These are phyloP conservation scores for Aspergillus tubingensis DNA, from an alignment of 2,329 filamentous ascomycete species.

Conservation along the genomic window DNA sequence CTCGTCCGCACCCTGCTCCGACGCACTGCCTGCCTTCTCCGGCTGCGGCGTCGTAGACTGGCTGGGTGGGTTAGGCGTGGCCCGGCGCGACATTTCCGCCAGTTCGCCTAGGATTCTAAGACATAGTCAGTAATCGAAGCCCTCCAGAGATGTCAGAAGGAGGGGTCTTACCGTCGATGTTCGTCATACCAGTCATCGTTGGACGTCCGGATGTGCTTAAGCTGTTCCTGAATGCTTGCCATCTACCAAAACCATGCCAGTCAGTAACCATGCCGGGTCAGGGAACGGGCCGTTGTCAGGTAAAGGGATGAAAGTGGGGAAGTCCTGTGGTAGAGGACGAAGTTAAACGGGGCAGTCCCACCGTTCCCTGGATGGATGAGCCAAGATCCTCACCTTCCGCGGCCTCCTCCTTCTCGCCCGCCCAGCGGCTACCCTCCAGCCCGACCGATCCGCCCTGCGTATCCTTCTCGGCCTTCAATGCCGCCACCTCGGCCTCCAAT, in stretches of 20 bases:
- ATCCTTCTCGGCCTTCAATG: conserved; percentile 37
- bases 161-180: conserved; percentile 40
- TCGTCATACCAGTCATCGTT: conserved; percentile 50
- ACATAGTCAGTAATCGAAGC: neutral
- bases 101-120: conserved; percentile 43
- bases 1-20: conserved; percentile 15
- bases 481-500: conserved; percentile 41
- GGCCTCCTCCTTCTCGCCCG: conserved; percentile 37
- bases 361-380: conserved; percentile 51
- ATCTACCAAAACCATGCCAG: conserved; percentile 37
- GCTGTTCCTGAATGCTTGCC: conserved; percentile 51
- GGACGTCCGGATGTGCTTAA: conserved; percentile 48
- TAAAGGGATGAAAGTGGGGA: conserved; percentile 34
- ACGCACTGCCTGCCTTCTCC: conserved; percentile 20
- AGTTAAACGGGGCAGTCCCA: conserved; percentile 45
- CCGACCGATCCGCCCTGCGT: conserved; percentile 34
- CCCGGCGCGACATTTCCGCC: conserved; percentile 35
- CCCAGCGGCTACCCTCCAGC: conserved; percentile 47
- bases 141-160: neutral
- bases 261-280: conserved; percentile 16
- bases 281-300: conserved; percentile 29
- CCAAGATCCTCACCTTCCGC: conserved; percentile 51
- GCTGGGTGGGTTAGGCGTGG: conserved; percentile 31
- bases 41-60: conserved; percentile 33
- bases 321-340: conserved; percentile 12